A percentile compares a stretch with the other conserved stretches of the same genome.
Conservation (phyloP, 2,329 filamentous ascomycete genomes). For the Dothistroma pini region DNA sequence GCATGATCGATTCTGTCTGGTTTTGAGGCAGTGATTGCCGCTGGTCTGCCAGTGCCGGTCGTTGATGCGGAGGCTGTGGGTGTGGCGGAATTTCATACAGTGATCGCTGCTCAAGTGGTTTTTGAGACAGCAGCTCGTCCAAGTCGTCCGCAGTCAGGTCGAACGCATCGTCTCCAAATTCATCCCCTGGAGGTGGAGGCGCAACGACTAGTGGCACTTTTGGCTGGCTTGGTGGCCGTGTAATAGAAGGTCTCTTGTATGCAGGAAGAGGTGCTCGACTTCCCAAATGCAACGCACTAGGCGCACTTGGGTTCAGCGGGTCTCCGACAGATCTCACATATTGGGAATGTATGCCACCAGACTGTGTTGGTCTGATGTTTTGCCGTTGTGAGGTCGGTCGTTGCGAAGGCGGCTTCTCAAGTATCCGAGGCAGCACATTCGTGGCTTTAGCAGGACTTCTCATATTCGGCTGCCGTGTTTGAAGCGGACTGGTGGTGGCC, state of each 20-base stretch:
- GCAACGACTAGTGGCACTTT: conserved; percentile 13
- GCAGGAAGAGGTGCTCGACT: conserved; percentile 34
- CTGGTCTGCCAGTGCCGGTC: neutral
- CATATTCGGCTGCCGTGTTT: conserved; percentile 14
- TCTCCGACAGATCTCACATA: conserved; percentile 15
- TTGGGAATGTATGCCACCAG: conserved; percentile 18
- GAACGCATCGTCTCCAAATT: conserved; percentile 45
- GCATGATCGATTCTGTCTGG: conserved; percentile 14
- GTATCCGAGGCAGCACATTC: neutral
- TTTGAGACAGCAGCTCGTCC: conserved; percentile 52
- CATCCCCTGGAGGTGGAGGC: conserved; percentile 32
- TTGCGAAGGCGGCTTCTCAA: conserved; percentile 1
- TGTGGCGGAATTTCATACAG: conserved; percentile 49
- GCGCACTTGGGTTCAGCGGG: conserved; percentile 19
- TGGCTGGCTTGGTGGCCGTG: conserved; percentile 20
- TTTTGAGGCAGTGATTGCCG: conserved; percentile 3
- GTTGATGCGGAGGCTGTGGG: conserved; percentile 20
- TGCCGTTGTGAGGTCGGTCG: conserved; percentile 1
- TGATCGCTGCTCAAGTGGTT: conserved; percentile 21
- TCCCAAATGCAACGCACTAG: conserved; percentile 29
- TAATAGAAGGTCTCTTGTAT: conserved; percentile 33
- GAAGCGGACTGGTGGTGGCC: conserved; percentile 20
- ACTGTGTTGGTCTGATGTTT: conserved; percentile 15
- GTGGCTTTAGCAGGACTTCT: conserved; percentile 10
- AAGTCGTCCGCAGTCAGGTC: conserved; percentile 55